Conservation (phyloP, 1,139 yeast genomes). For the Suhomyces guaymorum region DNA sequence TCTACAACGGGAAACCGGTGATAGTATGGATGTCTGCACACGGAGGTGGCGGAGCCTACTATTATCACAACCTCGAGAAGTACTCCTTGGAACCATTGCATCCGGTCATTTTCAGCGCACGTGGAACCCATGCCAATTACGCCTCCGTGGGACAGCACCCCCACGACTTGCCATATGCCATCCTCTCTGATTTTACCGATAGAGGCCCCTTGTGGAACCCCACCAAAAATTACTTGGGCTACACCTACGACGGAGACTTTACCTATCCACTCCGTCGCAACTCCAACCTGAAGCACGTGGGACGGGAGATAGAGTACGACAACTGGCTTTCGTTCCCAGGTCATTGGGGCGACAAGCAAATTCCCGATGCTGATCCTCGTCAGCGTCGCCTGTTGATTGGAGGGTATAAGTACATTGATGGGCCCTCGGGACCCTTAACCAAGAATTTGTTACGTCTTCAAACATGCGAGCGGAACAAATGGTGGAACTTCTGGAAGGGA, state of each 20-base stretch:
- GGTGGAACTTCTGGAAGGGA: constrained; percentile 78
- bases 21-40: constrained; percentile 98
- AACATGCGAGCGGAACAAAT: constrained; percentile 81
- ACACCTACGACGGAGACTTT: constrained; percentile 65
- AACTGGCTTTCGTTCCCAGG: constrained; percentile 83
- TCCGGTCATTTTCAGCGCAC: constrained; percentile 83
- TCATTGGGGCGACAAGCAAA: constrained; percentile 85
- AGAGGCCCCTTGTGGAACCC: constrained; percentile 97
- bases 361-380: constrained; percentile 67
- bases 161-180: constrained; percentile 90
- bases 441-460: constrained; percentile 69
- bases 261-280: constrained; percentile 44
- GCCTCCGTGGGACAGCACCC: constrained; percentile 96
- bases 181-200: constrained; percentile 89
- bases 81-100: constrained; percentile 47
- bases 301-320: constrained; percentile 64
- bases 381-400: constrained; percentile 81
- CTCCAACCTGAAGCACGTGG: constrained; percentile 45
- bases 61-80: constrained; percentile 73
- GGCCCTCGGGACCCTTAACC: constrained; percentile 85
- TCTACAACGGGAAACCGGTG: constrained; percentile 77
- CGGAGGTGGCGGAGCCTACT: constrained; percentile 93
- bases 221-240: constrained; percentile 72
- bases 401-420: constrained; percentile 87
- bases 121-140: constrained; percentile 97